phyloP scores from a whole-genome alignment of 176 grass and related monocot species.

The Hyparrhenia diplandra region DNA sequence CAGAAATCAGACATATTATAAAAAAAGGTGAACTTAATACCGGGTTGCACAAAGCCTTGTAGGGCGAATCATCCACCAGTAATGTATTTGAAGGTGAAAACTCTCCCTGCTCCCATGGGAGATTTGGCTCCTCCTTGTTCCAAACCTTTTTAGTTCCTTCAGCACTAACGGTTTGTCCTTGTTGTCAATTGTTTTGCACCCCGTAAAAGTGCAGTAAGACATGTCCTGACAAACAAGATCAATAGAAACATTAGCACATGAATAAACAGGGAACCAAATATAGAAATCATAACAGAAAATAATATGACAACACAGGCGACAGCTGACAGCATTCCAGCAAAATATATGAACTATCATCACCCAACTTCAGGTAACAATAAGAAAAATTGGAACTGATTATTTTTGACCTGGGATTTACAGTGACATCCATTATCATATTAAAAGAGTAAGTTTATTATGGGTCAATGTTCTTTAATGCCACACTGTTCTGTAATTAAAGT shows the following conservation, averaged over 20 bases:
- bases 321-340: neutral
- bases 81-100: slow-evolving; percentile 90
- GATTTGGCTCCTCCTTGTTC: slow-evolving; percentile 66
- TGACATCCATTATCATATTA: slow-evolving; percentile 7
- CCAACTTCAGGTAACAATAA: neutral
- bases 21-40: slow-evolving; percentile 42
- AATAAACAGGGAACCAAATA: neutral
- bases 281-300: slow-evolving; percentile 9
- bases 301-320: neutral
- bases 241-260: neutral
- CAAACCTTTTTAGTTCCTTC: slow-evolving; percentile 89
- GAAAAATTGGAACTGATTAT: neutral
- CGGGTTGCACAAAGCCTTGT: slow-evolving; percentile 83
- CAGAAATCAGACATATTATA: neutral
- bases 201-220: slow-evolving; percentile 71
- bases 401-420: neutral
- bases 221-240: slow-evolving; percentile 49
- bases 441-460: neutral
- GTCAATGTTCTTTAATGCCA: too few species aligned
- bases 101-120: slow-evolving; percentile 74
- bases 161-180: slow-evolving; percentile 68
- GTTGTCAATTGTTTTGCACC: slow-evolving; percentile 60
- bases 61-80: slow-evolving; percentile 97
- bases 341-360: neutral
- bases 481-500: neutral